These are phyloP conservation scores for Jatropha multifida DNA, from an alignment of 441 rosid genomes.

Conservation along the genomic window DNA sequence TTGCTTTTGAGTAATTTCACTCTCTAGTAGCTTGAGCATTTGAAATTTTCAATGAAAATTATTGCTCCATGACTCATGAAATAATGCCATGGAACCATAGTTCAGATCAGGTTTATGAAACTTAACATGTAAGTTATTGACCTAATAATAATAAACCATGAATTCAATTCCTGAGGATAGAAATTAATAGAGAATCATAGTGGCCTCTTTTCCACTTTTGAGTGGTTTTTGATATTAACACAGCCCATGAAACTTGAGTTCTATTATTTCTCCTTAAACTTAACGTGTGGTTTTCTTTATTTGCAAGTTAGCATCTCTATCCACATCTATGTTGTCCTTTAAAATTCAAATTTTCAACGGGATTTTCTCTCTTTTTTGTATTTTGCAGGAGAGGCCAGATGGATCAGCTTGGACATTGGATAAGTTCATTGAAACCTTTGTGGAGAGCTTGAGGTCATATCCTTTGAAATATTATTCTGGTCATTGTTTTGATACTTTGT, in stretches of 20 bases:
- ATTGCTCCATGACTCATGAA: neutral
- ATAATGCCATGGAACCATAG: neutral
- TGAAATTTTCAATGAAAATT: neutral
- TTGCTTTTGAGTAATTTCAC: neutral
- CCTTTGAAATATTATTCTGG: conserved; percentile 45
- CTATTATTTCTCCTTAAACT: too few species aligned
- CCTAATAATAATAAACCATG: too few species aligned
- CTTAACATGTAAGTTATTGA: neutral
- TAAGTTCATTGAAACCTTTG: conserved; percentile 53
- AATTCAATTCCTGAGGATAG: neutral
- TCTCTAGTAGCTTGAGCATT: neutral
- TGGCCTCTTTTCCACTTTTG: neutral
- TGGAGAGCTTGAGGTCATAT: conserved; percentile 69
- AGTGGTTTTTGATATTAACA: neutral
- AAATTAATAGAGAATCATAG: neutral
- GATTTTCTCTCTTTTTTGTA: neutral
- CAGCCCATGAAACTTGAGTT: too few species aligned
- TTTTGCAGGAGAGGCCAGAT: conserved; percentile 43
- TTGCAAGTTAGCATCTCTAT: neutral
- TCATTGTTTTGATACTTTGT: conserved; percentile 7
- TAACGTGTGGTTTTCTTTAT: neutral
- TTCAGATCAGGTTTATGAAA: neutral
- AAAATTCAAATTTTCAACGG: neutral
- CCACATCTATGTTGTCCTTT: neutral
- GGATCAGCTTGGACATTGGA: conserved; percentile 69